Base-by-base conservation (phyloP, 2,329 filamentous ascomycete species). In the Ceratocystis huliohia region DNA sequence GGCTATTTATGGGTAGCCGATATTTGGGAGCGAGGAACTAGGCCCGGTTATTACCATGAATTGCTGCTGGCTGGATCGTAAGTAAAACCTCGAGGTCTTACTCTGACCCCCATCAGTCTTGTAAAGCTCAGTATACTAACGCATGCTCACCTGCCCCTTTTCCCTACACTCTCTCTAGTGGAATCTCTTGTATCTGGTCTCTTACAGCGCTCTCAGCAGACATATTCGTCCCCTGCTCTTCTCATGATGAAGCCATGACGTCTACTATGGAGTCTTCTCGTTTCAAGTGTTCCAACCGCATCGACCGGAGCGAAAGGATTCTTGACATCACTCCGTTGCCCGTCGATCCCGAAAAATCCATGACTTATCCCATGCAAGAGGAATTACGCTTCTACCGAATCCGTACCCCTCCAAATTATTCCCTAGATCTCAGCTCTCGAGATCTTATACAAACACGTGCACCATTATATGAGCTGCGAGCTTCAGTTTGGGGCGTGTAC, bases 1-100 rank as follows among this genome's bases (percentile, higher is more conserved):
- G 82, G 80, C 1, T 72, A 69, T 8, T 70, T 78, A 5, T 84
- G 80, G 78, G 68, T 83, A 13, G 75, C 81, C 53, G 75, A 82
- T 56, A 82, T 85, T 15, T 84, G 81, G 82, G 76, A 74, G 45
- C 66, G 72, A 2, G 61, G 65, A 6, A 70, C 70, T 5, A 33
- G 4, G n/a, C 41, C 53, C 4, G 30, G 59, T 20, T 37, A 41
- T 22, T 62, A 62, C 25, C 15, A 57, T 10, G 53, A 57, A 30
- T 6, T 57, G 15, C 25, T 17, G 53, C 10, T 1, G 10, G 53
- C 25, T 10, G 17, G 17, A 15, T 33, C 25, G 53, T 57, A 57
- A 30, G 53, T 30, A 57, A 33, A n/a, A 15, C 25, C 5, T 13
- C 44, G 28, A 17, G 37, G 17, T 37, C n/a, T 5, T 33, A 37